Evolutionary conservation across 202 grass and related monocot genomes (phyloP), one percentile per base, ranked within the genome.

Genomic region (Hordeum pubiflorum): DNA sequence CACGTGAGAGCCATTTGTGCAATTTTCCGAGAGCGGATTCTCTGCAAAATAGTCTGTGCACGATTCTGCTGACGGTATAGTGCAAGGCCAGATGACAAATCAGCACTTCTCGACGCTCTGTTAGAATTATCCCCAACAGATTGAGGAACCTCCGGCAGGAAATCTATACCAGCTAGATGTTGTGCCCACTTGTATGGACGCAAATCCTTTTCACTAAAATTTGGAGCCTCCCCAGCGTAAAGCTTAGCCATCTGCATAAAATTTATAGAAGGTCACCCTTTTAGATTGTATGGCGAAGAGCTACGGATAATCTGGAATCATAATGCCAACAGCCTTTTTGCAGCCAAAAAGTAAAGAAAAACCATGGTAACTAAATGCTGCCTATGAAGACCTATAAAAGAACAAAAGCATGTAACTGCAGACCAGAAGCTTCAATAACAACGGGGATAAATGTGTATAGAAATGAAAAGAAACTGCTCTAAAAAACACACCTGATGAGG

Each of bases 101-200:
- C 90, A 81, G 57, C 85, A 83, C 56, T 87, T 74, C 75, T 88
- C 17, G 73, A 39, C 20, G 77, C 39, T 89, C 89, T 80, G 83
- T 59, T 81, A 67, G 66, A 81, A 82, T 62, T 79, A 55, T 89
- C 83, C 38, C 84, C 81, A 56, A 17, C 62, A 58, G 82, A 83
- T 44, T 68, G 88, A 85, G 90, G 92, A 60, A 87, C 65, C 81
- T 99, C 92, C 21, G 96, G 90, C 65, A 99, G 84, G 79, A 99
- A 93, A 83, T 99, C 92, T 69, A 99, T 91, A 50, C 96, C 96
- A 91, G 88, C 85, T 63, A 99, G 72, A 94, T 99, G 92, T 6
- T 99, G 96, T 84, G 87, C 96, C 96, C 96, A 99, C 39, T 99
- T 99, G 87, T 96, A 99, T 69, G 96, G 96, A 22, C 87, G 77